A percentile compares a stretch with the other conserved stretches of the same genome.
phyloP scores from a whole-genome alignment of 345 rosid genomes.

The Gossypium herbaceum region DNA sequence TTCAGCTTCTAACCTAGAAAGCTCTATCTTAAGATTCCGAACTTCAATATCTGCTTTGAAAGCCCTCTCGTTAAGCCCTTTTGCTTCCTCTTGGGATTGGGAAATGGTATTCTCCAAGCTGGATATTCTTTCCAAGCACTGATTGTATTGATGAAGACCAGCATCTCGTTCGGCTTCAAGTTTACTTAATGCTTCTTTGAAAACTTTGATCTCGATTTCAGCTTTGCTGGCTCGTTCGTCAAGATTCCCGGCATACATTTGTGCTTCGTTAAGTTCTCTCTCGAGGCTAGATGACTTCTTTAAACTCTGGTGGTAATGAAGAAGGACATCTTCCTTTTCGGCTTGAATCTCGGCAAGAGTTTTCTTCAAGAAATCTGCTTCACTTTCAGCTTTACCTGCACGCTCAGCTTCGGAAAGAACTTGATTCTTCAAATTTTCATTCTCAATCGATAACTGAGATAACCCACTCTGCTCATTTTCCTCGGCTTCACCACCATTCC shows the following conservation, averaged over 20 bases:
- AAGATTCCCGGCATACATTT: slow-evolving; percentile 51
- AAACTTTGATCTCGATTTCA: slow-evolving; percentile 62
- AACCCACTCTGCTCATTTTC: slow-evolving; percentile 31
- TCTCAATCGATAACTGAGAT: slow-evolving; percentile 36
- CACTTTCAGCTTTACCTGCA: slow-evolving; percentile 50
- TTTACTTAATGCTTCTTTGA: slow-evolving; percentile 60
- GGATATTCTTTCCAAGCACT: slow-evolving; percentile 60
- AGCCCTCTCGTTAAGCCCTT: slow-evolving; percentile 46
- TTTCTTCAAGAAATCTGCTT: slow-evolving; percentile 55
- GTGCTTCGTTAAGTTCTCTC: slow-evolving; percentile 55
- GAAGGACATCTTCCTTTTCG: slow-evolving; percentile 63
- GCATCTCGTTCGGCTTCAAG: slow-evolving; percentile 76
- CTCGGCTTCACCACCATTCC: slow-evolving; percentile 30
- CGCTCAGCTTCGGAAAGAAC: slow-evolving; percentile 33
- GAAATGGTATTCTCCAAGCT: slow-evolving; percentile 42
- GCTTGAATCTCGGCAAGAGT: slow-evolving; percentile 60
- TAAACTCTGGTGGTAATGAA: slow-evolving; percentile 59
- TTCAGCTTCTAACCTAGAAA: slow-evolving; percentile 53
- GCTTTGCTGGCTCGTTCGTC: slow-evolving; percentile 74
- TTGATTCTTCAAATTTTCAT: slow-evolving; percentile 33
- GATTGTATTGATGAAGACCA: slow-evolving; percentile 57
- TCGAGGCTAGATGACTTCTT: slow-evolving; percentile 63
- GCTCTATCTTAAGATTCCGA: slow-evolving; percentile 51
- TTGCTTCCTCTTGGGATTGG: slow-evolving; percentile 44
- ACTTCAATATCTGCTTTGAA: slow-evolving; percentile 61